These are phyloP conservation scores for Zostera marina DNA, from an alignment of 116 monocot genomes.

Conservation along the genomic window DNA sequence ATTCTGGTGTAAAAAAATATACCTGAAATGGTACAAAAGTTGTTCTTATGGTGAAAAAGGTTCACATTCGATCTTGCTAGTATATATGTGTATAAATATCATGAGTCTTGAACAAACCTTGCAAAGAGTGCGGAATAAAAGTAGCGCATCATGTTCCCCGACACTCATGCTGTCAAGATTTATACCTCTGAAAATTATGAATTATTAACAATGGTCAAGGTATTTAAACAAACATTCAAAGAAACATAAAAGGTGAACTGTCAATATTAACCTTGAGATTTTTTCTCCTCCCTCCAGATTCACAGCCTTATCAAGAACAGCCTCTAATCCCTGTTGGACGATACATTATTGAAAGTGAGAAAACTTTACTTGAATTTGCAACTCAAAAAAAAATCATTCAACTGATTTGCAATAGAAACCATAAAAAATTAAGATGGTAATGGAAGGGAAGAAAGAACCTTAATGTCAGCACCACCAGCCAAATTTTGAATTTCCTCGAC, in stretches of 20 bases:
- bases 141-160: conserved; percentile 81
- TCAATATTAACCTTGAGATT: conserved; percentile 36
- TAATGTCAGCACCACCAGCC: conserved; percentile 94
- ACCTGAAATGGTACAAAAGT: background rate
- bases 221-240: background rate
- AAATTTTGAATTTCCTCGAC: conserved; percentile 85
- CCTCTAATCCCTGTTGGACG: conserved; percentile 65
- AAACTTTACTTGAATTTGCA: background rate
- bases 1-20: background rate
- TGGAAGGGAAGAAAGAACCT: conserved; percentile 31
- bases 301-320: conserved; percentile 92
- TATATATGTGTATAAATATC: too few relatives aligned
- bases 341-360: background rate
- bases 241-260: background rate
- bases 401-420: background rate
- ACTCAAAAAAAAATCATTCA: conserved; percentile 1
- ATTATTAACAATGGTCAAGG: background rate
- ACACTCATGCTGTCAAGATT: conserved; percentile 88
- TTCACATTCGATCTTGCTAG: too few relatives aligned
- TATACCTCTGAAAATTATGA: conserved; percentile 47
- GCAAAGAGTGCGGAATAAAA: conserved; percentile 92
- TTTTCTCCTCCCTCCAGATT: conserved; percentile 73
- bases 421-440: background rate
- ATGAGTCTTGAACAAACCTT: conserved; percentile 34
- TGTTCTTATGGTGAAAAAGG: too few relatives aligned